A percentile compares a stretch with the other conserved stretches of the same genome.
Evolutionary conservation across 495 filamentous ascomycete genomes (phyloP).

Genomic region (Penicillium samsonianum): DNA sequence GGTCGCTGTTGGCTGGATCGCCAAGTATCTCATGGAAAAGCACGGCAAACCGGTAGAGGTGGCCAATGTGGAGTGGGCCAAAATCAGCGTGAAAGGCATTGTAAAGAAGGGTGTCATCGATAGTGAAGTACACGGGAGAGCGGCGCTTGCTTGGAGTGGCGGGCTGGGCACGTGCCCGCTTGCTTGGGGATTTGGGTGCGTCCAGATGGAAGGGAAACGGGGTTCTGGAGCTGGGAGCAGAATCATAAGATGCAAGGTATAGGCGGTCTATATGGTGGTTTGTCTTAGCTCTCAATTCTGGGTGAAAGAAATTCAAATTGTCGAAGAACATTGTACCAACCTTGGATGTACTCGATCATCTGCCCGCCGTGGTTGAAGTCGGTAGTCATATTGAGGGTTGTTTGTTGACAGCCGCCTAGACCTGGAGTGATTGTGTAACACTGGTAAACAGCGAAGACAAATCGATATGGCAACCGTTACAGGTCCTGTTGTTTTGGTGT

Average conservation of each 20-base stretch:
- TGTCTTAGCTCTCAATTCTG: slow-evolving; percentile 15
- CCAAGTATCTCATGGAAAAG: slow-evolving; percentile 93
- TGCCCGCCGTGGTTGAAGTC: slow-evolving; percentile 60
- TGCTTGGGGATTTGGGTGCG: slow-evolving; percentile 66
- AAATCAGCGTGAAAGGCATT: slow-evolving; percentile 99
- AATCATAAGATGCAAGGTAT: slow-evolving; percentile 90
- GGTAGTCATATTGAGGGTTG: slow-evolving; percentile 34
- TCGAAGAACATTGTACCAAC: slow-evolving; percentile 40
- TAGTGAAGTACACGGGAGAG: slow-evolving; percentile 88
- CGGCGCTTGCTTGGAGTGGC: slow-evolving; percentile 54
- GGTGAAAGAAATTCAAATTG: not conserved
- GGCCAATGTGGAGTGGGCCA: slow-evolving; percentile 94
- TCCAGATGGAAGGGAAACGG: slow-evolving; percentile 80
- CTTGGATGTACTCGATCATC: slow-evolving; percentile 78
- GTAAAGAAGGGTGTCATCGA: slow-evolving; percentile 90
- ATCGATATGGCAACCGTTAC: slow-evolving; percentile 1
- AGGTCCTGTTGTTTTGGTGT: slow-evolving; percentile 4
- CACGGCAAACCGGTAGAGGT: slow-evolving; percentile 93
- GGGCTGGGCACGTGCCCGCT: slow-evolving; percentile 67
- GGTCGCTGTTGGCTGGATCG: slow-evolving; percentile 77
- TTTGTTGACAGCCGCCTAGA: slow-evolving; percentile 15
- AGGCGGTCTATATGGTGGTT: slow-evolving; percentile 68
- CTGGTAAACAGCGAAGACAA: not conserved
- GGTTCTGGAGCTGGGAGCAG: slow-evolving; percentile 74
- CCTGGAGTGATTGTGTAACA: slow-evolving; percentile 13